Evolutionary conservation across 1,284 basidiomycete species (phyloP), one percentile per base, ranked within the genome.

Genomic region (Trametes hirsuta): DNA sequence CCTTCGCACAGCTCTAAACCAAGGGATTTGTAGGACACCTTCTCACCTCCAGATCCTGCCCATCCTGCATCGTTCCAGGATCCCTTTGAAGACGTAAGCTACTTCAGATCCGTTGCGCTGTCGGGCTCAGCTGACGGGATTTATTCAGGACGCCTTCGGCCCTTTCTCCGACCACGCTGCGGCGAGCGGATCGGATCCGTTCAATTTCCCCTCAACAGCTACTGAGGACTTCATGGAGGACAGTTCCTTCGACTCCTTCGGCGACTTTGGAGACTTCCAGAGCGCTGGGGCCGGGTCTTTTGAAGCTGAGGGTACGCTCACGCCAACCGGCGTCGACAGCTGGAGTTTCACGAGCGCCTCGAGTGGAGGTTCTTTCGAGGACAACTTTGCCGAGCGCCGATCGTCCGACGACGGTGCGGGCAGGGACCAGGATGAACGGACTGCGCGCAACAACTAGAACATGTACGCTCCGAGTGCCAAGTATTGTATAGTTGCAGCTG

Each of bases 251-350:
- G 86, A 88, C 44, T 80, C 78, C 24, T 89, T 88, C 68, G 86
- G 85, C 30, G 90, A 91, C 66, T 92, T 93, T 71, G 88, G 88
- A 10, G 91, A 92, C 61, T 93, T 93, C 69, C 90, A 90, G 65
- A 79, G 77, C 55, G 82, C 79, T 0, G 77, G 68, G 36, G 69
- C 70, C 9, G 66, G 58, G 6, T 66, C 68, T 47, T 54, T 74
- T 56, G 74, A 69, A 51, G 67, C 71, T 18, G 81, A 83, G 36
- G 86, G 86, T 5, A 81, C 83, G 48, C 74, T 82, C 45, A 87
- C 87, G 50, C 85, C 87, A 0, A 88, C 84, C 0, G 68, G 65
- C 22, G 81, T 81, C 10, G 86, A 84, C 35, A 88, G 85, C 69
- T 88, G 87, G 87, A 87, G 84, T 53, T 83, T 88, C 58, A 73